Evolutionary conservation across 176 grass and related monocot species (phyloP), one percentile per base, ranked within the genome.

Genomic region (Canna indica): DNA sequence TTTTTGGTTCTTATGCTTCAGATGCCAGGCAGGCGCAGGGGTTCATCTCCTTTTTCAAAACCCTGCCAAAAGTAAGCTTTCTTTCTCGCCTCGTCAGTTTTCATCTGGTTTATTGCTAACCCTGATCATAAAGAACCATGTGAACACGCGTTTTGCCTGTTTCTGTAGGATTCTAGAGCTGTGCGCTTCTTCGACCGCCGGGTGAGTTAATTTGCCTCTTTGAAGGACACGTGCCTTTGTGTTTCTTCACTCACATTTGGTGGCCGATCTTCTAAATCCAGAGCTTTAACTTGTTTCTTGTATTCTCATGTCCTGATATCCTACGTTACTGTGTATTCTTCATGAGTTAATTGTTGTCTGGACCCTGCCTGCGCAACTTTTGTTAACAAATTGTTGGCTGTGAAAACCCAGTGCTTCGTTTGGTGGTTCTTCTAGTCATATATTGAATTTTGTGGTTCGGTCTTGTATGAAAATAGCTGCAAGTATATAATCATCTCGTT

Each of bases 41-140:
- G 35, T 96, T 96, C 83, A 96, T 91, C 71, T 89, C 93, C 36
- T 96, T 96, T 81, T 90, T 96, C 83, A 91, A 83, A 69, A 89
- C 69, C 47, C 65, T 96, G 9, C 85, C 93, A 7, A 82, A 83
- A 71, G 93, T 91, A 59, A 61, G 86, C 26, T 41, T 64, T 20
- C 26, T 50, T 64, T 45, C 65, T 42, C 14, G 15, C 45, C 46
- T 34, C 24, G 28, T 20, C 7, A 1, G 22, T 11, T 7, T 48
- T 22, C 26, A 31, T 31, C 42, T 50, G 7, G 15, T 12, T 47
- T 59, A 11, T 72, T 56, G 30, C 20, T 36, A 38, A 56, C n/a
- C n/a, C 38, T 47, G 29, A 44, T 9, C 29, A 13, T 22, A 18
- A 28, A 42, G 0, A 22, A 41, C 36, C n/a, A 14, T 24, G 13